These are phyloP conservation scores for Chrysosporium keratinophilum DNA, from an alignment of 2,329 filamentous ascomycete species.

Conservation along the genomic window DNA sequence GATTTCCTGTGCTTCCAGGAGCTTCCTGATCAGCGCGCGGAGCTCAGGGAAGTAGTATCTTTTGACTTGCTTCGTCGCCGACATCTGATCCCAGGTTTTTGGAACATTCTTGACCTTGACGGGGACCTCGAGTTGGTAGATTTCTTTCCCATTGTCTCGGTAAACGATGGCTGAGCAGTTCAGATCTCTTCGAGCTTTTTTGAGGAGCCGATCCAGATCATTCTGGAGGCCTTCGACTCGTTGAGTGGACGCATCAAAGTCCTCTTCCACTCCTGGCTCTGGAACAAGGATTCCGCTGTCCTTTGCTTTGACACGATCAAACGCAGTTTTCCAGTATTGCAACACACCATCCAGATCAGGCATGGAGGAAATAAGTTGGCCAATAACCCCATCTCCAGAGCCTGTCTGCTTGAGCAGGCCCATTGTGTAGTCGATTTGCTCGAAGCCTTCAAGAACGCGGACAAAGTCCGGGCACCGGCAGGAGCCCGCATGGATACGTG, in stretches of 20 bases:
- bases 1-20: slow-evolving; percentile 90
- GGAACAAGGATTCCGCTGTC: slow-evolving; percentile 76
- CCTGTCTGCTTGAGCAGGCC: slow-evolving; percentile 62
- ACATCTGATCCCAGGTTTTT: slow-evolving; percentile 90
- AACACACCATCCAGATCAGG: slow-evolving; percentile 67
- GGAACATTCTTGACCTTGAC: slow-evolving; percentile 73
- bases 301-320: slow-evolving; percentile 69
- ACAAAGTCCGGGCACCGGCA: slow-evolving; percentile 89
- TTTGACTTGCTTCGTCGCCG: slow-evolving; percentile 78
- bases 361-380: slow-evolving; percentile 73
- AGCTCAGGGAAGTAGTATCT: slow-evolving; percentile 88
- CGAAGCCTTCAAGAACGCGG: slow-evolving; percentile 85
- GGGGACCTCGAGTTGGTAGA: slow-evolving; percentile 89
- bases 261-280: slow-evolving; percentile 74
- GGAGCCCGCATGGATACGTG: slow-evolving; percentile 82
- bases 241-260: slow-evolving; percentile 78
- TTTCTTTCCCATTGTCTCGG: slow-evolving; percentile 85
- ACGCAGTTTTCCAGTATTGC: slow-evolving; percentile 80
- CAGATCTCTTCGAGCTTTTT: slow-evolving; percentile 60
- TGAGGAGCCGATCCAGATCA: slow-evolving; percentile 61
- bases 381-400: slow-evolving; percentile 71
- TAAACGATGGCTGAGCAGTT: slow-evolving; percentile 64
- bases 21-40: slow-evolving; percentile 66
- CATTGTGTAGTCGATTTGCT: slow-evolving; percentile 95
- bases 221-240: slow-evolving; percentile 64